phyloP scores from a whole-genome alignment of 257 asterid genomes.

The Henckelia pumila region DNA sequence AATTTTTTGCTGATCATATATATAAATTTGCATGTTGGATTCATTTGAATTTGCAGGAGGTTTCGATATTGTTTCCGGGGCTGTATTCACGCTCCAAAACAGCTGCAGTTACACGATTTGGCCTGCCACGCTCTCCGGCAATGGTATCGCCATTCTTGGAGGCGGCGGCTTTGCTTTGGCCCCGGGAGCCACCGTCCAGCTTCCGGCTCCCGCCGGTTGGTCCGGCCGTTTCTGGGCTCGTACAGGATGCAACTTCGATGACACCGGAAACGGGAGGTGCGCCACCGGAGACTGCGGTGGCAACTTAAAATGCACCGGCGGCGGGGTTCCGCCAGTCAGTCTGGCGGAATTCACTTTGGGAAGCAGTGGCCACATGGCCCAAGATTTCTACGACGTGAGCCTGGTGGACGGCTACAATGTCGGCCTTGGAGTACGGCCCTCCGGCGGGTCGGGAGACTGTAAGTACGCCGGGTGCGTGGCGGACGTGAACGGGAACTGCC shows the following conservation, averaged over 20 bases:
- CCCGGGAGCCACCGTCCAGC: conserved; percentile 57
- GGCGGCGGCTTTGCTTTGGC: conserved; percentile 65
- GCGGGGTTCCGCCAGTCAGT: conserved; percentile 71
- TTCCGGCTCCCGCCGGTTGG: conserved; percentile 79
- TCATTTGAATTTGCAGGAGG: conserved; percentile 34
- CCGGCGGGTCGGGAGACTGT: conserved; percentile 66
- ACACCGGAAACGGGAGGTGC: conserved; percentile 60
- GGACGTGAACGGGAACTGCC: conserved; percentile 53
- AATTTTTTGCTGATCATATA: not conserved
- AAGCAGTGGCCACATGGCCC: conserved; percentile 10
- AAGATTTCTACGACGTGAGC: conserved; percentile 87
- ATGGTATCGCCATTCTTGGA: conserved; percentile 60
- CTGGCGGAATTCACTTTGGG: conserved; percentile 77
- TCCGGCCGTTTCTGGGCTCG: conserved; percentile 97
- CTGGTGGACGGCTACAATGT: conserved; percentile 86
- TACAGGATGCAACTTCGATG: conserved; percentile 66
- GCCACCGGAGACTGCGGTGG: conserved; percentile 79
- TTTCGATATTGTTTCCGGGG: conserved; percentile 33
- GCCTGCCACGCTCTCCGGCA: conserved; percentile 91
- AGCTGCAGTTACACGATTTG: conserved; percentile 68
- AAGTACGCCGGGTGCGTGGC: conserved; percentile 63
- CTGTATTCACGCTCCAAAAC: conserved; percentile 67
- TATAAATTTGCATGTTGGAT: not conserved
- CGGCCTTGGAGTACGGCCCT: conserved; percentile 49
- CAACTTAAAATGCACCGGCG: conserved; percentile 48